Base-by-base conservation (phyloP, 371 early-diverging fungal genomes). In the Hamiltosporidium tvaerminnensis region DNA sequence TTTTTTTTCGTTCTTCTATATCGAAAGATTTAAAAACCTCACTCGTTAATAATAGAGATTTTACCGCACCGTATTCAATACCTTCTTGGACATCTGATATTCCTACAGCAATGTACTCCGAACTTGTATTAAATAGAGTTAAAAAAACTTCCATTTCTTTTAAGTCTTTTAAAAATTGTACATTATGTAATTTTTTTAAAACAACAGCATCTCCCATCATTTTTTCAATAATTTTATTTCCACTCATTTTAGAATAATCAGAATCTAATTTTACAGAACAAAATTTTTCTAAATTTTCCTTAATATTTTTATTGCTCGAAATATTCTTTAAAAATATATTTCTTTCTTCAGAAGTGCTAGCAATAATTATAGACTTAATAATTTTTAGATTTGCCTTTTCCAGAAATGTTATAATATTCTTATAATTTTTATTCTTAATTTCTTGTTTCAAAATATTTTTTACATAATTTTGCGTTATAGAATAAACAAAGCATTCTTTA, bases 31-130 rank as follows among this genome's bases (percentile, higher is more conserved):
- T 65, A 41, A 67, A 64, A 7, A 65, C n/a, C n/a, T 63, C 57
- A 56, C 73, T 69, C 5, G 67, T 66, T 16, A 78, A 33, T 55
- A 78, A 66, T 1, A 78, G 62, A 23, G 38, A 66, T 34, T 71
- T 64, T 44, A 74, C 31, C 1, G 76, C 72, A 36, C 68, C 76
- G 55, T 74, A 70, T 32, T 78, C 76, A 47, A 72, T 36, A 32
- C 71, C 70, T 37, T 71, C 74, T 30, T 48, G 32, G 10, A 68
- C 59, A 52, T 74, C 71, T 53, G 63, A 65, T 37, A 63, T 57
- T 5, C 78, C 78, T 16, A 72, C 59, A 31, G 47, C 62, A 5
- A 68, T 56, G 35, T 52, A 39, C 16, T 53, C 53, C 7, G 38
- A 39, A 4, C 55, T 53, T 5, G 23, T 59, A 37, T 68, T 65